These are phyloP conservation scores for Micractinium sp. DNA, from an alignment of 139 green algal species.

Conservation along the genomic window DNA sequence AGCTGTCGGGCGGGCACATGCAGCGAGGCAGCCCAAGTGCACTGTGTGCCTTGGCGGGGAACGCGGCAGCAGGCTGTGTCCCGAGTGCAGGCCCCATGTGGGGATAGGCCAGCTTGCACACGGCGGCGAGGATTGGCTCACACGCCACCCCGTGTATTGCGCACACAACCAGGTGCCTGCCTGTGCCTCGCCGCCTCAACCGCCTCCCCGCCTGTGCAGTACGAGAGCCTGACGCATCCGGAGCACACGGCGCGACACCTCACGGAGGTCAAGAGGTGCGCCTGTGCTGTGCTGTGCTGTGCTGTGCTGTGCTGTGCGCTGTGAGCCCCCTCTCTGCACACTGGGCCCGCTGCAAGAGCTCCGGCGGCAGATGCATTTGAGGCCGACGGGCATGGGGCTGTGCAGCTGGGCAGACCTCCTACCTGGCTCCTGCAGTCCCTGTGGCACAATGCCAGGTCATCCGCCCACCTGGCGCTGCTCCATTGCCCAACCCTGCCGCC, in stretches of 20 bases:
- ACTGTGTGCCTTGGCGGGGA: neutral
- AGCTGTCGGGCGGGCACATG: too few species aligned
- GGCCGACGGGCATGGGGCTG: too few species aligned
- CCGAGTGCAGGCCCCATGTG: too few species aligned
- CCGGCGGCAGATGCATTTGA: neutral
- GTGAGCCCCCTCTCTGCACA: too few species aligned
- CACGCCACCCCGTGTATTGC: neutral
- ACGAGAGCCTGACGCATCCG: conserved; percentile 11
- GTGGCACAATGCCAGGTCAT: too few species aligned
- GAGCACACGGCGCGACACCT: conserved; percentile 14
- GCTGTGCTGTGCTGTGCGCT: neutral
- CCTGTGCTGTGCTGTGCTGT: neutral
- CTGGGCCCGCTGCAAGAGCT: too few species aligned
- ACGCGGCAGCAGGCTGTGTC: too few species aligned
- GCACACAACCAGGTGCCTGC: neutral
- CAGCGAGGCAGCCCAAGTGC: neutral
- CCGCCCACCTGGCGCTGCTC: neutral
- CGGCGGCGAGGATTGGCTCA: too few species aligned
- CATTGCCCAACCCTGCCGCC: neutral
- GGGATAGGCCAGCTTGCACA: too few species aligned
- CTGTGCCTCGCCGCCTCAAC: neutral
- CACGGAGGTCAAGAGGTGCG: conserved; percentile 25
- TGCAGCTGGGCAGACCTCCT: too few species aligned
- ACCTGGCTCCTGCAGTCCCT: too few species aligned
- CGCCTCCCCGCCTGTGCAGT: neutral